Evolutionary conservation across 805 yeast genomes (phyloP), one percentile per base, ranked within the genome.

Genomic region (Kluyveromyces nonfermentans): DNA sequence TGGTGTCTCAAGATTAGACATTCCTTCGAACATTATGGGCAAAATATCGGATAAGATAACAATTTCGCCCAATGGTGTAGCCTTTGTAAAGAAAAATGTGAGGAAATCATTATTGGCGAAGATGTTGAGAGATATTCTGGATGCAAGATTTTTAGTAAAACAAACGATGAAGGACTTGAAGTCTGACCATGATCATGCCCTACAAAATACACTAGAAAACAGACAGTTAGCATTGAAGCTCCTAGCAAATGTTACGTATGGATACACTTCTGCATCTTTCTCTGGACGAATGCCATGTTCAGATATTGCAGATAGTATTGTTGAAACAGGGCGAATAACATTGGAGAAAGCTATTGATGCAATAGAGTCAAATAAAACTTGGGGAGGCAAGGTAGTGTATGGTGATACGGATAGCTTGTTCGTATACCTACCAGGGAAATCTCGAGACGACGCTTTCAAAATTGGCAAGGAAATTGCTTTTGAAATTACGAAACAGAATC

Each of bases 271-370:
- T 1, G 98, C 98, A 0, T 78, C 96, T 0, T 93, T 83, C 57
- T 86, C 96, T 7, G 98, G 98, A 0, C 69, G 98, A 49, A 93
- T 93, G 98, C 97, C 98, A 0, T 85, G 93, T 54, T 80, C 95
- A 0, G 97, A 89, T 58, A 73, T 93, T 25, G 96, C 98, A 0
- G 98, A 93, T 64, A 83, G 94, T 10, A 86, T 93, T 59, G 98
- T 93, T 1, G 78, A 88, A 18, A 80, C 93, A 0, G 98, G 93
- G 0, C 69, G 97, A 43, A 97, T 90, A 61, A 82, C 87, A 0
- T 65, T 93, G 40, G 80, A 79, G 42, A 71, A 72, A 41, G 82
- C 96, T 0, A 80, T 87, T 21, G 72, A 73, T 1, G 55, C 73
- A 40, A 89, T 93, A 41, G 94, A 88, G 47, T 47, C 48, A 0